These are phyloP conservation scores for Rickenella mellea DNA, from an alignment of 768 basidiomycete species.

Conservation along the genomic window DNA sequence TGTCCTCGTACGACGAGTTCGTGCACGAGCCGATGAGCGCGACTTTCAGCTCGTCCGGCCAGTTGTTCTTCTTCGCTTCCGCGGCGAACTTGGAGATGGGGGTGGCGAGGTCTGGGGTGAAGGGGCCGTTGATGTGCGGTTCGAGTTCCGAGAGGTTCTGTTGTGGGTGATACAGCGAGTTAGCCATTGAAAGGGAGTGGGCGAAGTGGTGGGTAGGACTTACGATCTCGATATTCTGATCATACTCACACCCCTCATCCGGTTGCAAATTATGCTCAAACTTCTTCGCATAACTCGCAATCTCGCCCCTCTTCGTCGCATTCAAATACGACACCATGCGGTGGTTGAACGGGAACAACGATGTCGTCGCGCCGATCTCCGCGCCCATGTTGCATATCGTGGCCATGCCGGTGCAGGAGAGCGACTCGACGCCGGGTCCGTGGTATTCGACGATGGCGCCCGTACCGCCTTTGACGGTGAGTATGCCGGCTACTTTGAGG, in stretches of 20 bases:
- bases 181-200: background rate
- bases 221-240: conserved; percentile 87
- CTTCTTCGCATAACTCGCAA: conserved; percentile 79
- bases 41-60: conserved; percentile 96
- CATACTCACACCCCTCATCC: conserved; percentile 86
- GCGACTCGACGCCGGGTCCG: conserved; percentile 89
- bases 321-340: conserved; percentile 91
- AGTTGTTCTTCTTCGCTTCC: conserved; percentile 88
- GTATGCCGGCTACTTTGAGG: conserved; percentile 96
- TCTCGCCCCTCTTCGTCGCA: conserved; percentile 86
- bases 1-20: conserved; percentile 99
- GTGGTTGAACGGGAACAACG: conserved; percentile 95
- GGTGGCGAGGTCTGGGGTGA: conserved; percentile 99
- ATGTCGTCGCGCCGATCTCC: conserved; percentile 98
- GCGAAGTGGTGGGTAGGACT: conserved; percentile 19
- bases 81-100: conserved; percentile 92
- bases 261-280: conserved; percentile 89
- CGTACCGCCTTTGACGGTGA: conserved; percentile 99
- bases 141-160: conserved; percentile 95
- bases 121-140: conserved; percentile 98
- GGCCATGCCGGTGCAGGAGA: conserved; percentile 98
- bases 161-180: background rate
- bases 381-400: conserved; percentile 99
- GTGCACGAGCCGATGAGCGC: conserved; percentile 99
- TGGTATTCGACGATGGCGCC: conserved; percentile 98